Evolutionary conservation across 202 grass and related monocot genomes (phyloP).

Genomic region (Panicum hallii): DNA sequence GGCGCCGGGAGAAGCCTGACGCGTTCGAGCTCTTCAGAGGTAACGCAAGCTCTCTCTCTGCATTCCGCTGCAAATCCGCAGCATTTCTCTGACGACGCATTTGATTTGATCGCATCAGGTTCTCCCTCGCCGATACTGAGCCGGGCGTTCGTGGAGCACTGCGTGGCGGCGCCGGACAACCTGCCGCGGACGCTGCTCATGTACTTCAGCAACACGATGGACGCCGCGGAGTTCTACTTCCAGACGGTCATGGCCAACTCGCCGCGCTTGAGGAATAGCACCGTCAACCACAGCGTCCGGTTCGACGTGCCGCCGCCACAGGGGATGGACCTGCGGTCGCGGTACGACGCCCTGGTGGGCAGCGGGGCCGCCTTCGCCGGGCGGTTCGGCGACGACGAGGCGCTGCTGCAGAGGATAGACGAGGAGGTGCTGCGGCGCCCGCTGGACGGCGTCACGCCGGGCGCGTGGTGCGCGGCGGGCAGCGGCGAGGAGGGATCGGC

Average conservation of each 20-base stretch:
- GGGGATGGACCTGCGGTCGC: constrained; percentile 39
- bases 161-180: constrained; percentile 69
- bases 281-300: constrained; percentile 70
- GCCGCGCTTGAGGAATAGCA: constrained; percentile 62
- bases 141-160: constrained; percentile 71
- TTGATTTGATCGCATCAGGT: constrained; percentile 44
- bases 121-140: constrained; percentile 81
- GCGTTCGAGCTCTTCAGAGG: constrained; percentile 85
- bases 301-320: constrained; percentile 46
- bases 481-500: constrained; percentile 14
- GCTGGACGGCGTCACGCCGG: constrained; percentile 57
- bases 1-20: constrained; percentile 62
- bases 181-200: constrained; percentile 80
- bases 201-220: constrained; percentile 75
- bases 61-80: too few relatives aligned
- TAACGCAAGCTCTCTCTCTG: not conserved
- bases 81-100: not conserved
- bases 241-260: constrained; percentile 87
- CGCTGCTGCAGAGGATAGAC: constrained; percentile 71
- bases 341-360: constrained; percentile 57
- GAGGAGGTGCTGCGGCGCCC: constrained; percentile 62
- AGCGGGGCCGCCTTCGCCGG: constrained; percentile 79
- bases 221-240: constrained; percentile 82
- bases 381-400: constrained; percentile 59
- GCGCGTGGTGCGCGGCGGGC: constrained; percentile 44